Evolutionary conservation across 1,139 yeast species (phyloP).

Genomic region (Pichia sp.): DNA sequence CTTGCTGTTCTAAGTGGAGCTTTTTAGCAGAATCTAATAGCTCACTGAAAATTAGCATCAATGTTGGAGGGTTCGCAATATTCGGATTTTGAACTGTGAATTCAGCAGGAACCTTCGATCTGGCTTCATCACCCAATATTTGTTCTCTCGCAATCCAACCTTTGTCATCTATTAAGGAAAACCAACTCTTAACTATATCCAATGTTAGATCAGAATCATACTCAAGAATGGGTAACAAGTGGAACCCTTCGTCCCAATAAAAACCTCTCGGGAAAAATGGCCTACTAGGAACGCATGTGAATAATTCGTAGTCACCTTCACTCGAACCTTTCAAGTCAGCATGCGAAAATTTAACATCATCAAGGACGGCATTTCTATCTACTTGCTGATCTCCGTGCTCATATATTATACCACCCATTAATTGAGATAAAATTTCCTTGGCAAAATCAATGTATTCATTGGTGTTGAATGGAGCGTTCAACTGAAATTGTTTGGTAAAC

Average conservation of each 20-base stretch:
- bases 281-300: slow-evolving; percentile 85
- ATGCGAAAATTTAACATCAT: slow-evolving; percentile 60
- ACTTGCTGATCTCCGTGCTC: slow-evolving; percentile 85
- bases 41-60: slow-evolving; percentile 73
- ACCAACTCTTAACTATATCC: slow-evolving; percentile 86
- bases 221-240: slow-evolving; percentile 72
- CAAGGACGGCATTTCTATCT: slow-evolving; percentile 64
- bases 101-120: slow-evolving; percentile 83
- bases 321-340: slow-evolving; percentile 46
- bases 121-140: slow-evolving; percentile 85
- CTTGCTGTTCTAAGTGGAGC: slow-evolving; percentile 5
- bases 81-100: slow-evolving; percentile 85
- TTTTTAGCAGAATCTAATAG: slow-evolving; percentile 49
- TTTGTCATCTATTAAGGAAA: slow-evolving; percentile 72
- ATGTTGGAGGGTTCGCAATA: slow-evolving; percentile 93
- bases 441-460: slow-evolving; percentile 56
- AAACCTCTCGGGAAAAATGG: slow-evolving; percentile 96
- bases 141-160: slow-evolving; percentile 99
- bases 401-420: slow-evolving; percentile 87
- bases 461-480: slow-evolving; percentile 52
- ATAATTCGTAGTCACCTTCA: slow-evolving; percentile 70
- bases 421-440: slow-evolving; percentile 71
- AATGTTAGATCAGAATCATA: slow-evolving; percentile 82
- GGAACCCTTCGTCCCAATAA: slow-evolving; percentile 99
- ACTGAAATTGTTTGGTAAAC: slow-evolving; percentile 51